Evolutionary conservation across 345 rosid genomes (phyloP), one percentile per base, ranked within the genome.

Genomic region (Carallia pectinifolia): DNA sequence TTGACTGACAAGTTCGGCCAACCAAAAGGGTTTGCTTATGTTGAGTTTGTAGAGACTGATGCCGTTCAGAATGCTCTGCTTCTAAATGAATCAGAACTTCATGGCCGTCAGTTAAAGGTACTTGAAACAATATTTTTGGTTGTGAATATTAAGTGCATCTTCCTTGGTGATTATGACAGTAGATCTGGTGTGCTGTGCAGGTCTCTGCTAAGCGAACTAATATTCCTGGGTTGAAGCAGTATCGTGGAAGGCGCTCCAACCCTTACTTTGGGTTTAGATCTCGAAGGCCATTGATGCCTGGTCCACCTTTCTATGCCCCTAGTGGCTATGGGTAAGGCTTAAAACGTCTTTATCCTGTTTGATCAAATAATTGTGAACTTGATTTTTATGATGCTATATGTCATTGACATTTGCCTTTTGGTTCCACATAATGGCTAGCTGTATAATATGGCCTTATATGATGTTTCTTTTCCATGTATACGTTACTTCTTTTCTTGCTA

Each of bases 1-100:
- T 86, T 95, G 89, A 92, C 99, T 0, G 99, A 95, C 79, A 95
- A 95, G 88, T 95, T 92, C 66, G 99, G 97, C 71, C 99, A 95
- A 65, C 99, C 99, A 38, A 95, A 95, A 81, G 99, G 99, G 66
- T 95, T 95, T 83, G 98, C 99, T 6, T 95, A 95, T 16, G 99
- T 95, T 4, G 99, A 95, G 70, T 95, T 95, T 78, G 98, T 92
- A 66, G 99, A 95, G 80, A 64, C 79, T 71, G 99, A 95, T 68
- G 99, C 99, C 62, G 89, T 95, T 77, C 97, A 85, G 80, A 92
- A 95, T 85, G 92, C 99, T 64, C 81, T 95, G n/a, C 73, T 90
- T 69, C 81, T 95, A 69, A 95, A 95, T 78, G 99, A 95, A 81
- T 84, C 99, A 12, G 99, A 95, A 73, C 79, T 95, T 60, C 99